Evolutionary conservation across 1,139 yeast species (phyloP).

Genomic region (Taphrina communis): DNA sequence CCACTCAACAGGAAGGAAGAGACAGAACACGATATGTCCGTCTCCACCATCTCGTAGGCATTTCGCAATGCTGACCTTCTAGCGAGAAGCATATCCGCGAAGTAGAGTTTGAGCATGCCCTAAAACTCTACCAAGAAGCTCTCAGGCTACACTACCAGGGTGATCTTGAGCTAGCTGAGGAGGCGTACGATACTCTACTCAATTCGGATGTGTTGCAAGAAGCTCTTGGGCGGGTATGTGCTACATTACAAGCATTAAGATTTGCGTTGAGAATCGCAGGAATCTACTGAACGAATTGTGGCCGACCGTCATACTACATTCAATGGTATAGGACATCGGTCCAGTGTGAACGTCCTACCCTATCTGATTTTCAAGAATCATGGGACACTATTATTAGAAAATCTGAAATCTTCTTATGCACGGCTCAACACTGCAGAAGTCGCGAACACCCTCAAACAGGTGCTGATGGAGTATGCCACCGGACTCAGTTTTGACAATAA

Average conservation of each 20-base stretch:
- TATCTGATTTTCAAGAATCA: slow-evolving; percentile 57
- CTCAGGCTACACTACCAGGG: slow-evolving; percentile 63
- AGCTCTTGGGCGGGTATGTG: slow-evolving; percentile 1
- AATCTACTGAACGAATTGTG: background rate
- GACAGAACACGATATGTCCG: slow-evolving; percentile 38
- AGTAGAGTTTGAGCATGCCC: slow-evolving; percentile 79
- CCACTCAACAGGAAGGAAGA: slow-evolving; percentile 36
- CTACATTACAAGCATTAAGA: slow-evolving; percentile 6
- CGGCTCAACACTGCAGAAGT: slow-evolving; percentile 41
- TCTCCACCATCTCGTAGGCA: background rate
- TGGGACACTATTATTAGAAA: slow-evolving; percentile 71
- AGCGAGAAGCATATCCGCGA: slow-evolving; percentile 28
- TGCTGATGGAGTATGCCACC: slow-evolving; percentile 45
- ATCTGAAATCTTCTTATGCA: slow-evolving; percentile 51
- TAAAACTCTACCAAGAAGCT: slow-evolving; percentile 74
- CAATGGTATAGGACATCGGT: slow-evolving; percentile 18
- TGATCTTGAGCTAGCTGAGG: slow-evolving; percentile 60
- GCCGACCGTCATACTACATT: background rate
- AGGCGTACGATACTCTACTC: slow-evolving; percentile 67
- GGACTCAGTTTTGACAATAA: slow-evolving; percentile 51
- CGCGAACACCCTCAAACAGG: slow-evolving; percentile 5
- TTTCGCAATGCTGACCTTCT: background rate
- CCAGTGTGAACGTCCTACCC: slow-evolving; percentile 24
- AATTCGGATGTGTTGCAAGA: slow-evolving; percentile 65
- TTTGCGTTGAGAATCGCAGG: slow-evolving; percentile 3